These are phyloP conservation scores for Sordariomycetes sp. DNA, from an alignment of 2,329 filamentous ascomycete genomes.

Conservation along the genomic window DNA sequence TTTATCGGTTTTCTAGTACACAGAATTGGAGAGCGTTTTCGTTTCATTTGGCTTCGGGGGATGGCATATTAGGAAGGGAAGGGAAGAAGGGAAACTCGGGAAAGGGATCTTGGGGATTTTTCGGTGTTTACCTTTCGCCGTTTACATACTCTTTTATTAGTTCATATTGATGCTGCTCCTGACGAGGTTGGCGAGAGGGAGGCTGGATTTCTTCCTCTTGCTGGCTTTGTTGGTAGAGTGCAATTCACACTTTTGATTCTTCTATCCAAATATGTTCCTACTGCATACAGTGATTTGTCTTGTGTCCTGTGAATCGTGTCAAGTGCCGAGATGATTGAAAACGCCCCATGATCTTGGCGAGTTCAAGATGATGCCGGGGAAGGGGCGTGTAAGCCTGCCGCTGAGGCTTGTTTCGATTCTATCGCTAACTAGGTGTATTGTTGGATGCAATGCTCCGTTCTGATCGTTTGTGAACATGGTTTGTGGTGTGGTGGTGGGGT, in stretches of 20 bases:
- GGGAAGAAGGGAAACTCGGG: not conserved
- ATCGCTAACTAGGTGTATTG: too few species aligned
- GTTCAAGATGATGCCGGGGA: not conserved
- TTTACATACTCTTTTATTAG: not conserved
- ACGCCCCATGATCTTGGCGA: not conserved
- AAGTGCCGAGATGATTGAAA: not conserved
- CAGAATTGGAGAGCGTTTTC: not conserved
- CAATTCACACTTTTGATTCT: not conserved
- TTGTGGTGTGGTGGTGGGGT: too few species aligned
- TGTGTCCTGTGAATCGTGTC: not conserved
- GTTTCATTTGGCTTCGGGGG: not conserved
- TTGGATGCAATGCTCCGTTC: too few species aligned
- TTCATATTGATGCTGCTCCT: not conserved
- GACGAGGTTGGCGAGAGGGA: not conserved
- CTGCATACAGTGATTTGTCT: not conserved
- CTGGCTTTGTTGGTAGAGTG: not conserved
- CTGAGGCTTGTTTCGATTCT: too few species aligned
- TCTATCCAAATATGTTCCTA: not conserved
- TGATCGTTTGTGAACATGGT: too few species aligned
- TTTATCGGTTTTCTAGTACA: not conserved
- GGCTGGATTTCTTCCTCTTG: not conserved
- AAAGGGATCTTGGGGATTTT: not conserved
- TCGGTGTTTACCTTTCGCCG: not conserved
- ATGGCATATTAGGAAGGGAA: not conserved
- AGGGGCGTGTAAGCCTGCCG: too few species aligned